Conservation (phyloP, 164 flowering plant genomes). For the Vitis labrusca region DNA sequence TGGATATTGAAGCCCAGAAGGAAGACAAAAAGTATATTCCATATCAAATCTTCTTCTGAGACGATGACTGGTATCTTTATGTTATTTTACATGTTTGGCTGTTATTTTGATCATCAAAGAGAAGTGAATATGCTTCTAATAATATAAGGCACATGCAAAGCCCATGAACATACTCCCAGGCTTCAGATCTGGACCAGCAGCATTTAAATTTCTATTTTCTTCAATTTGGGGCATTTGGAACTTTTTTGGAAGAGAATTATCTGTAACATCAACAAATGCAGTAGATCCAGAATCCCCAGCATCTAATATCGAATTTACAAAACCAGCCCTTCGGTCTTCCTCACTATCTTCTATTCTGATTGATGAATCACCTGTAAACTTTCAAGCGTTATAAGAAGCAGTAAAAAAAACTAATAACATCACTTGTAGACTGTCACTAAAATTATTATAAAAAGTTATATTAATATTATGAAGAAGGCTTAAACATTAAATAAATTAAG, state of each 20-base stretch:
- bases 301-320: conserved; percentile 71
- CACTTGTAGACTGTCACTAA: too few species aligned
- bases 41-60: too few species aligned
- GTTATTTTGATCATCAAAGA: neutral
- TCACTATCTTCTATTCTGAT: conserved; percentile 37
- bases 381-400: conserved; percentile 2
- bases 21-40: too few species aligned
- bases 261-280: conserved; percentile 11
- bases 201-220: conserved; percentile 17
- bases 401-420: neutral
- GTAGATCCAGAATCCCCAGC: conserved; percentile 23
- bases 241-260: conserved; percentile 23
- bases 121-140: neutral
- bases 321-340: conserved; percentile 65
- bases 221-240: conserved; percentile 18
- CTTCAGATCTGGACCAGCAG: conserved; percentile 21
- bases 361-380: conserved; percentile 51
- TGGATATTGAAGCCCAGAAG: too few species aligned
- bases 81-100: neutral
- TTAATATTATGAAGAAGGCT: too few species aligned
- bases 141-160: conserved; percentile 1
- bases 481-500: neutral
- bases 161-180: conserved; percentile 40
- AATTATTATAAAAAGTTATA: too few species aligned
- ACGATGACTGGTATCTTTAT: too few species aligned